Base-by-base conservation (phyloP, 169 alveolate genomes). In the Cryptosporidium baileyi region DNA sequence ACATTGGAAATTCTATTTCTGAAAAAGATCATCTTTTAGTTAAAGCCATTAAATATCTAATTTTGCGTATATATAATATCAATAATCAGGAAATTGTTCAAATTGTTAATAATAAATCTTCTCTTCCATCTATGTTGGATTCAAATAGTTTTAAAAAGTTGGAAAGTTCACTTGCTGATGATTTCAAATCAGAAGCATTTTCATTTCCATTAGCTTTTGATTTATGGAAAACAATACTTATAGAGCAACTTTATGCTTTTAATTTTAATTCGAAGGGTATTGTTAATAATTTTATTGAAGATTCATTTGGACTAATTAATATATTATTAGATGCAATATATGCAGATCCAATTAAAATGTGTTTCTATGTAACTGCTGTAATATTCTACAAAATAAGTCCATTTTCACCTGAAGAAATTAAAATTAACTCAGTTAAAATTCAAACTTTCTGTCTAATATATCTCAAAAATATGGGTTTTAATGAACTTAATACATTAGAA, bases 401-500 rank as follows among this genome's bases (percentile, higher is more conserved):
- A 36, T 74, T 74, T 32, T 32, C 32, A 13, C n/a, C n/a, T 40
- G 74, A 74, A 8, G 85, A 74, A 36, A n/a, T 54, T 7, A 19
- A 59, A 7, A 54, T 74, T 3, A 40, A 32, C 51, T 54, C 67
- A 7, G 51, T 59, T 36, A 74, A 74, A 11, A 54, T 74, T 22
- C 85, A 74, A 15, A 74, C 85, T 22, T 54, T 74, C 28, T 74
- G 85, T 74, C 67, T 74, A 60, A 57, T 57, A 51, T 51, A 54
- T 9, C 67, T 74, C 17, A 74, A 74, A 38, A 57, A 74, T 24
- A 41, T 74, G 26, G 85, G 85, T 8, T 57, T 54, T 26, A 11
- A 51, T 41, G 85, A 74, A 43, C 9, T 6, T 36, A 59, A 38
- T 51, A 43, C 36, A 26, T 22, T 74, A 22, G 22, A 74, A 7